Base-by-base conservation (phyloP, 306 rosid species). In the Calophaca sinica region DNA sequence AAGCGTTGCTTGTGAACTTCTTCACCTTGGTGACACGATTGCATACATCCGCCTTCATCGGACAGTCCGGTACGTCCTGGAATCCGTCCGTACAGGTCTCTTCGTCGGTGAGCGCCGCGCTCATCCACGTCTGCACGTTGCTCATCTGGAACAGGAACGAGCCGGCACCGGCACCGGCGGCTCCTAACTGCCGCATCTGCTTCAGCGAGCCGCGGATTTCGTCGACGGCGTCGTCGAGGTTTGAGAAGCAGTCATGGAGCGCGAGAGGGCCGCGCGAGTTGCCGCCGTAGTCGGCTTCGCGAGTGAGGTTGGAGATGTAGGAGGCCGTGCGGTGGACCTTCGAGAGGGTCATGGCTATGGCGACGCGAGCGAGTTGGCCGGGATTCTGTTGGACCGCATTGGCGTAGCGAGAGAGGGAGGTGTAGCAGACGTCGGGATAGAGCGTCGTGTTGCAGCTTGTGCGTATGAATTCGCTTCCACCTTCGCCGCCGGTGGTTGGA, bases 51-150 rank as follows among this genome's bases (percentile, higher is more conserved):
- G 62, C 2, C 81, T 96, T 96, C 77, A 92, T 55, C 20, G 90
- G 74, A 13, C 89, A 78, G 1, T 96, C 88, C 3, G 60, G 14
- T 36, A 89, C 98, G 33, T 88, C 97, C 48, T 85, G 81, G 68
- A 96, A 92, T 0, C 98, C 99, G 63, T 96, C 98, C 78, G 99
- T 92, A 69, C 99, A 96, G 0, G 99, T 96, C 39, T 96, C 99
- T 79, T 96, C 89, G 53, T 96, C 96, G 7, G 99, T 96, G 4
- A 96, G 79, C 6, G 99, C 98, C 0, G 99, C 99, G 80, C 99
- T 96, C 99, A 96, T 92, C 99, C 99, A 96, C 89, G 99, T 96
- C 89, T 96, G 99, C 5, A 96, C 99, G 84, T 96, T 92, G 63
- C 98, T 89, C 97, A 96, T 92, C 89, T 90, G 92, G 52, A 96